phyloP scores from a whole-genome alignment of 768 basidiomycete genomes.

The Pisolithus orientalis region DNA sequence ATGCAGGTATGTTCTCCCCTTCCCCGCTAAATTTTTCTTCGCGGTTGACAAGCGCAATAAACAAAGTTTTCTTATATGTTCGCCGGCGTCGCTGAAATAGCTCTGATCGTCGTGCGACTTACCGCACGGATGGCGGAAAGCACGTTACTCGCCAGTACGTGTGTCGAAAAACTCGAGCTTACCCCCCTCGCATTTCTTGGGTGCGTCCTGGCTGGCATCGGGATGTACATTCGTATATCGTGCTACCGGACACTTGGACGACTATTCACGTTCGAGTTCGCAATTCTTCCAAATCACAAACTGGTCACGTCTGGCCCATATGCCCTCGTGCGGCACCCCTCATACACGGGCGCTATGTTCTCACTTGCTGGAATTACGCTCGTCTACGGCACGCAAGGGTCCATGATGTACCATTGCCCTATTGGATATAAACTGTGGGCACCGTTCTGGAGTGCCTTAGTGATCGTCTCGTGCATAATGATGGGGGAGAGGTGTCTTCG shows the following conservation, averaged over 20 bases:
- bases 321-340: slow-evolving; percentile 34
- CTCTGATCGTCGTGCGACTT: background rate
- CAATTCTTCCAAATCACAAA: slow-evolving; percentile 29
- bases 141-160: background rate
- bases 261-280: slow-evolving; percentile 36
- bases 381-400: background rate
- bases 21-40: background rate
- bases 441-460: background rate
- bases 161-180: slow-evolving; percentile 15
- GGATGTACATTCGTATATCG: slow-evolving; percentile 22
- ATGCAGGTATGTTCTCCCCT: background rate
- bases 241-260: slow-evolving; percentile 32
- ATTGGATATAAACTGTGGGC: background rate
- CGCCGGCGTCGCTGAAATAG: background rate
- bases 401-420: background rate
- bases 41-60: background rate
- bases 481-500: background rate
- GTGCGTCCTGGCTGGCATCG: slow-evolving; percentile 15
- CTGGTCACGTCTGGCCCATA: slow-evolving; percentile 37
- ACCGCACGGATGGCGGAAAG: too few relatives aligned
- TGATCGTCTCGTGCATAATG: background rate
- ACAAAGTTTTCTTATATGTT: background rate
- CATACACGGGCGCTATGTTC: slow-evolving; percentile 3
- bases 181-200: slow-evolving; percentile 10
- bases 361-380: background rate